Conservation (phyloP, 768 basidiomycete genomes). For the Tubosaeta sp. region DNA sequence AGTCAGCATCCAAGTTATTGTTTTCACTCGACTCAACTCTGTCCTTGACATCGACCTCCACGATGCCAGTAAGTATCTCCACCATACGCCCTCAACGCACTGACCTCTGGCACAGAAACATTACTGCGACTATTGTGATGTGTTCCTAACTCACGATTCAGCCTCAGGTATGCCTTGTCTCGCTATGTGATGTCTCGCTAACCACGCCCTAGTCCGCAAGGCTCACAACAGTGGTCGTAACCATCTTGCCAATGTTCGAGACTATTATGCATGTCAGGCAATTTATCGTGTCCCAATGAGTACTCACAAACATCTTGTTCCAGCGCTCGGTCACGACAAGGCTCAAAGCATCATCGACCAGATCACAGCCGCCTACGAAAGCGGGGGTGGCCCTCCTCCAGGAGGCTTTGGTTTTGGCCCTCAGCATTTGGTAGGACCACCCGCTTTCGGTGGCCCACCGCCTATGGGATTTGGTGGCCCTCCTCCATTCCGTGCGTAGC, state of each 20-base stretch:
- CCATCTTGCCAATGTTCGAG: slow-evolving; percentile 92
- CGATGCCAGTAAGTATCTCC: slow-evolving; percentile 60
- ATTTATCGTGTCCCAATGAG: not conserved
- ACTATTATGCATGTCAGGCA: slow-evolving; percentile 89
- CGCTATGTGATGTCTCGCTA: slow-evolving; percentile 1
- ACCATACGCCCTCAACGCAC: not conserved
- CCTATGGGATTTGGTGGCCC: slow-evolving; percentile 52
- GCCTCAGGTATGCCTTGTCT: slow-evolving; percentile 62
- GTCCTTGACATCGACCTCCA: slow-evolving; percentile 15
- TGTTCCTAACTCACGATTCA: slow-evolving; percentile 92
- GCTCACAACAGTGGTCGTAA: slow-evolving; percentile 98
- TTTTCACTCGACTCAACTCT: slow-evolving; percentile 19
- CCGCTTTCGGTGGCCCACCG: slow-evolving; percentile 46
- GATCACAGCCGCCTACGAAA: slow-evolving; percentile 92
- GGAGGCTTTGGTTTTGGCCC: slow-evolving; percentile 86
- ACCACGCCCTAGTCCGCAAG: slow-evolving; percentile 69
- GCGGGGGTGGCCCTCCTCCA: slow-evolving; percentile 77
- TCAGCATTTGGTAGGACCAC: slow-evolving; percentile 63
- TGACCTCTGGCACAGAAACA: slow-evolving; percentile 60
- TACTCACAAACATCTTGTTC: slow-evolving; percentile 11
- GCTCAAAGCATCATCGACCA: slow-evolving; percentile 98
- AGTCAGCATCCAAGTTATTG: slow-evolving; percentile 22
- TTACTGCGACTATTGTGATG: slow-evolving; percentile 92
- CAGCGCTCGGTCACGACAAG: slow-evolving; percentile 91
- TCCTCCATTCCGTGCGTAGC: slow-evolving; percentile 16